Base-by-base conservation (phyloP, 2,329 filamentous ascomycete genomes). In the Curvularia sp. region DNA sequence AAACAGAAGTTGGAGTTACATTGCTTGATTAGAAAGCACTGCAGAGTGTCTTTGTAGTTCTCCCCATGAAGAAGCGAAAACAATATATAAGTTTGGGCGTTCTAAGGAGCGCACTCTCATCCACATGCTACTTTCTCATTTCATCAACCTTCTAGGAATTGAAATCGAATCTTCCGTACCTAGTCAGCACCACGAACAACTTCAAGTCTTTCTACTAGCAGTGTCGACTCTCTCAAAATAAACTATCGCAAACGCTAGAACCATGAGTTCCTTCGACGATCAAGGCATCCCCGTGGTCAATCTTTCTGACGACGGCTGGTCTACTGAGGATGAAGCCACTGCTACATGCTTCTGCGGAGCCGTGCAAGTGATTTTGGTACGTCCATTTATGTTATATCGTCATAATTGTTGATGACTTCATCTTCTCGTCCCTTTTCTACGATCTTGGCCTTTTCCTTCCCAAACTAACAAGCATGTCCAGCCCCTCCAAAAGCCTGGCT, bases 401-500 rank as follows among this genome's bases (percentile, higher is more conserved):
- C 18, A 1, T 8, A 1, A n/a, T 28, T 28, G 22, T 9, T 6
- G 15, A n/a, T 1, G 5, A 28, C 2, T 5, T 8, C 13, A 9
- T 18, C 4, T n/a, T 20, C 22, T 13, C 13, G 6, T n/a, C 4
- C 26, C 13, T n/a, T 28, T 0, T 44, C 15, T 44, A 5, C 4
- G 7, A 28, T 1, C 3, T 5, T n/a, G 1, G 4, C 5, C 5
- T 26, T 18, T 13, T 5, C 3, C 13, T 15, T 22, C 42, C 22
- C 22, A 44, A 44, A 24, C 42, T 44, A 22, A 44, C 22, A 28
- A 18, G 5, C 42, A 6, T 28, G 1, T 15, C 10, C 3, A 44
- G 42, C 42, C 42, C 5, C 42, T 44, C 42, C 24, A 44, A 22
- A 44, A 44, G 9, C 48, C 47, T 15, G 83, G 80, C 3, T 71